Base-by-base conservation (phyloP, 768 basidiomycete genomes). In the Amanita phalloides region DNA sequence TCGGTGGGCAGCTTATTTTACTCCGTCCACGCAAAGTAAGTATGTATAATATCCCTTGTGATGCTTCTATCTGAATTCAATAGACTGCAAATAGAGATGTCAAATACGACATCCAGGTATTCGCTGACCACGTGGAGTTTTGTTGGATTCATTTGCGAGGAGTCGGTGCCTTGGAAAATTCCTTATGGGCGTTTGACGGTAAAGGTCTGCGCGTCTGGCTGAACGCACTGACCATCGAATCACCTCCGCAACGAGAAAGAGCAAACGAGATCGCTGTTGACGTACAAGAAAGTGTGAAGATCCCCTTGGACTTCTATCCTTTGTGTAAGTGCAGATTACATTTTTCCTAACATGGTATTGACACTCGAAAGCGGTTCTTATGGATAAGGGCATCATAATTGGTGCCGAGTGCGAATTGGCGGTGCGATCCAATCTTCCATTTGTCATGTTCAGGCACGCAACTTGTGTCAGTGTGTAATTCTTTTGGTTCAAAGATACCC, bases 331-430 rank as follows among this genome's bases (percentile, higher is more conserved):
- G 60, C 74, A 68, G 20, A 43, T 46, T 54, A 26, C 6, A 45
- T 9, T 37, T 46, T 17, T 45, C 14, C 26, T 17, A 17, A 20
- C 6, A 35, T 45, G 10, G 36, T 10, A 26, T 13, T 9, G 39
- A 23, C 54, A n/a, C 30, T 49, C 10, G 38, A 17, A 59, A 98
- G 95, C 95, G 53, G 92, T 93, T 6, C 76, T 99, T 23, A 98
- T 98, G 93, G 94, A 97, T 66, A 99, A 97, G 62, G 95, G 94
- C 1, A 96, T 99, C 57, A 92, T 99, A 56, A 93, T 97, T 58
- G 95, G 95, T 6, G 90, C 87, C 25, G 94, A 97, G 57, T 81
- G 93, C 53, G 95, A 99, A 64, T 78, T 81, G 2, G 84, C 81
- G 2, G 74, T 84, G 13, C 77, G 89, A 49, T 68, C 75, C 23